Evolutionary conservation across 768 basidiomycete species (phyloP).

Genomic region (Tephrocybe rancida): DNA sequence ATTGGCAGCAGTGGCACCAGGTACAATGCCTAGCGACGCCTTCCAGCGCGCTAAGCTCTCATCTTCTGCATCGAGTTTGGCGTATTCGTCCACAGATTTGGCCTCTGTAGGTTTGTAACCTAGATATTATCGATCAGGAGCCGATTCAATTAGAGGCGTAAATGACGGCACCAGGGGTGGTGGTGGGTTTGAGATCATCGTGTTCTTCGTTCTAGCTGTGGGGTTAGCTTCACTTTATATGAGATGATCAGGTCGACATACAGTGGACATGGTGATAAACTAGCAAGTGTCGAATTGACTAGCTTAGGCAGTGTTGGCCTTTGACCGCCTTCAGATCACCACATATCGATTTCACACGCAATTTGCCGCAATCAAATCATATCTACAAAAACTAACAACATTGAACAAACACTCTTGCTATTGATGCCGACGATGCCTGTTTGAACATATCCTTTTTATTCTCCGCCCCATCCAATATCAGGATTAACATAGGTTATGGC

Average conservation of each 20-base stretch:
- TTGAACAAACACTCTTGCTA: neutral
- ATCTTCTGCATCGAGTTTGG: slow-evolving; percentile 84
- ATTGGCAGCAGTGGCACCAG: slow-evolving; percentile 41
- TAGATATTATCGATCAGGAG: slow-evolving; percentile 28
- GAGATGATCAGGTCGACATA: slow-evolving; percentile 26
- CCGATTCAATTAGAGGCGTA: neutral
- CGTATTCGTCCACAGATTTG: slow-evolving; percentile 81
- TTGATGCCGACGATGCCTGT: too few species aligned
- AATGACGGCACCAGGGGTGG: slow-evolving; percentile 61
- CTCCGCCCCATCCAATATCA: neutral
- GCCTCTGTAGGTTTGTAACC: slow-evolving; percentile 76
- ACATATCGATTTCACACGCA: slow-evolving; percentile 76
- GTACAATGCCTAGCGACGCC: slow-evolving; percentile 83
- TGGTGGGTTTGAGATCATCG: slow-evolving; percentile 67
- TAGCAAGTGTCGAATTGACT: slow-evolving; percentile 25
- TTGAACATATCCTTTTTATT: neutral
- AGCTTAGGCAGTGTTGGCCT: slow-evolving; percentile 13
- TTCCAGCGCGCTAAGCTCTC: slow-evolving; percentile 97
- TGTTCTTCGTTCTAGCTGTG: slow-evolving; percentile 56
- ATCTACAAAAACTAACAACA: neutral
- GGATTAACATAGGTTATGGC: neutral
- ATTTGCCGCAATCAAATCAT: slow-evolving; percentile 39
- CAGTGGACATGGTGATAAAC: slow-evolving; percentile 51
- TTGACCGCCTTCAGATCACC: slow-evolving; percentile 15
- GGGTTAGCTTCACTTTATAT: slow-evolving; percentile 1